A percentile compares a stretch with the other conserved stretches of the same genome.
Evolutionary conservation across 345 rosid genomes (phyloP).

Genomic region (rapeseed (Brassica napus)): DNA sequence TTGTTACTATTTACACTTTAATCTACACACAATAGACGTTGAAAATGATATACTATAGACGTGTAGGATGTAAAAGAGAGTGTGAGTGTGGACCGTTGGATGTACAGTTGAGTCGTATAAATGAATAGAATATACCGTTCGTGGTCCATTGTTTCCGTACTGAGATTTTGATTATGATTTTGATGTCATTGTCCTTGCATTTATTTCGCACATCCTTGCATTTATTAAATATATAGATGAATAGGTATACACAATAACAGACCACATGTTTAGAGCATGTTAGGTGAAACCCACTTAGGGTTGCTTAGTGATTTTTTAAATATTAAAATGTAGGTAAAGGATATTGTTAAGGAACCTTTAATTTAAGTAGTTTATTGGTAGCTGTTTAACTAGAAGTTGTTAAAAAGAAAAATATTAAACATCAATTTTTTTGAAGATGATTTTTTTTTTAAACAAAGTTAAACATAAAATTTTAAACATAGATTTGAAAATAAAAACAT

Average conservation of each 20-base stretch:
- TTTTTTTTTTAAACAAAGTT: no score
- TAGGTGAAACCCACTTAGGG: no score
- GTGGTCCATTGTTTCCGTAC: conserved; percentile 34
- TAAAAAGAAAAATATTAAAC: no score
- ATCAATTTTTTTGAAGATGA: no score
- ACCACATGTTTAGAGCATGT: not conserved
- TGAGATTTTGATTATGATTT: conserved; percentile 4
- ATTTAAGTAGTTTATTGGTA: no score
- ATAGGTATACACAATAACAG: not conserved
- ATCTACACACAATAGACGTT: not conserved
- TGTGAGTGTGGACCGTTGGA: conserved; percentile 28
- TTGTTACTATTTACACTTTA: not conserved
- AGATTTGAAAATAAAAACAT: no score
- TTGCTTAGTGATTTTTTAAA: no score
- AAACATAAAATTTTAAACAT: no score
- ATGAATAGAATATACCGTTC: conserved; percentile 17
- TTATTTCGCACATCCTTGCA: conserved; percentile 14
- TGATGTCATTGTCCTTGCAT: no score
- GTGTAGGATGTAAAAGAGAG: conserved; percentile 13
- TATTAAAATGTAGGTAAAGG: no score
- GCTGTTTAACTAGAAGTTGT: no score
- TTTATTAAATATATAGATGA: not conserved
- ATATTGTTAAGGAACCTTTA: no score
- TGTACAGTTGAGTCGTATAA: conserved; percentile 29
- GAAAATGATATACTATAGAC: conserved; percentile 18